Evolutionary conservation across 345 rosid genomes (phyloP).

Genomic region (Arabidopsis thaliana): TAIR10.1 NC_003076.8:25933001-25933500

Average conservation of each 20-base stretch:
- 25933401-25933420: neutral
- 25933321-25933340: slow-evolving; percentile 27
- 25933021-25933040: slow-evolving; percentile 6
- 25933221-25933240: neutral
- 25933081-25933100: neutral
- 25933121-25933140: neutral
- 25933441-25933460: neutral
- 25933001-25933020: neutral
- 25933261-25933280: neutral
- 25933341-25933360: slow-evolving; percentile 1
- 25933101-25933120: neutral
- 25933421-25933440: neutral
- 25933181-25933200: slow-evolving; percentile 21
- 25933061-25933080: slow-evolving; percentile 13
- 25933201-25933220: neutral
- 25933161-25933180: neutral
- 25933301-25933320: slow-evolving; percentile 10
- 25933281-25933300: slow-evolving; percentile 19
- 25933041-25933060: slow-evolving; percentile 18
- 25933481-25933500: slow-evolving; percentile 1
- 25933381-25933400: neutral
- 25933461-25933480: neutral
- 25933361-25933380: neutral
- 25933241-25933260: neutral
- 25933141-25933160: neutral